Evolutionary conservation across 352 stramenopile genomes (phyloP).

Genomic region (Blastocystis sp.): DNA sequence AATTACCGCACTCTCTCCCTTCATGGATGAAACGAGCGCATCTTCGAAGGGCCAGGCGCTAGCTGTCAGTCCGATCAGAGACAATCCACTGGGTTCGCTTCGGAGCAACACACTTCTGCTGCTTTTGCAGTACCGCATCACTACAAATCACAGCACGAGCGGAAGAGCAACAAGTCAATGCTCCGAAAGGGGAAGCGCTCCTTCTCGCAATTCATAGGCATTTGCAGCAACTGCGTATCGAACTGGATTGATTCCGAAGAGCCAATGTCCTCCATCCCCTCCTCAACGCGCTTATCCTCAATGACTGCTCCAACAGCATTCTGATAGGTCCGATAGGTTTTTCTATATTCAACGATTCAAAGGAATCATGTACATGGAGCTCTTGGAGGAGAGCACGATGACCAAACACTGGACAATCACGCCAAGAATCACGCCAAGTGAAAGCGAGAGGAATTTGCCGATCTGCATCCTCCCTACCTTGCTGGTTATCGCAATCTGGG

Average conservation of each 20-base stretch:
- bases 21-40: not conserved
- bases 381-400: not conserved
- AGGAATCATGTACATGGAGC: not conserved
- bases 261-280: not conserved
- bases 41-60: not conserved
- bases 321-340: not conserved
- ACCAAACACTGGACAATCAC: not conserved
- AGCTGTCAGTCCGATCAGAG: not conserved
- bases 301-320: not conserved
- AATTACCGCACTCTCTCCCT: not conserved
- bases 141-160: not conserved
- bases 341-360: not conserved
- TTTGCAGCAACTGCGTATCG: not conserved
- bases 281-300: not conserved
- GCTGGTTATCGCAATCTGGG: too few relatives aligned
- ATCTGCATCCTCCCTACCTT: too few relatives aligned
- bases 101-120: not conserved
- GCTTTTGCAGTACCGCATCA: not conserved
- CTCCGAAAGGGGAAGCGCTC: not conserved
- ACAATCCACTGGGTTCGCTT: not conserved
- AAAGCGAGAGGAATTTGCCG: not conserved
- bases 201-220: not conserved
- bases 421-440: not conserved
- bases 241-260: not conserved
- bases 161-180: not conserved